Percentiles rank a stretch among this genome's conserved stretches.
phyloP scores from a whole-genome alignment of 129 eudicot species.

The Artemisia annua region DNA sequence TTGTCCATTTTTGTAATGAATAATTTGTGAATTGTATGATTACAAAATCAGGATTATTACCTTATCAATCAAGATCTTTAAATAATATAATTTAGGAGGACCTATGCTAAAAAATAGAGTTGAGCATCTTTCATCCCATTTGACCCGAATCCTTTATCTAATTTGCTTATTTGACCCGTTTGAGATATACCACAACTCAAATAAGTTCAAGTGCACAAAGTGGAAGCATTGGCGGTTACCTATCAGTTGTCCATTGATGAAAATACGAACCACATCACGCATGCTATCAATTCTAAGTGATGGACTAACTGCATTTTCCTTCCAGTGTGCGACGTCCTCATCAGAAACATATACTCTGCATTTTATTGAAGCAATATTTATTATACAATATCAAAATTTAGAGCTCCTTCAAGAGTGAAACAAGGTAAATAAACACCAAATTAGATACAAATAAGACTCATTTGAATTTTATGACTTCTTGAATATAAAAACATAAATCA shows the following conservation, averaged over 20 bases:
- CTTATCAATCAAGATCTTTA: no score
- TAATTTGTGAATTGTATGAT: no score
- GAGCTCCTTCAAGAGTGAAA: conserved; percentile 12
- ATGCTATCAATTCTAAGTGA: conserved; percentile 73
- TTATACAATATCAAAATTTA: neutral
- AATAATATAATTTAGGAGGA: no score
- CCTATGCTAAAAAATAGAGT: no score
- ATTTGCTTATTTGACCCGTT: neutral
- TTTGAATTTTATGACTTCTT: neutral
- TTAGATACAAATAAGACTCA: conserved; percentile 12
- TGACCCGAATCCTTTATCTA: no score
- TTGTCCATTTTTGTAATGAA: no score
- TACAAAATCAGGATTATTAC: no score
- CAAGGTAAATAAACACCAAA: conserved; percentile 5
- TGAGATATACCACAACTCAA: neutral
- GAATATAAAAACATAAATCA: neutral
- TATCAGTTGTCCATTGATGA: conserved; percentile 69
- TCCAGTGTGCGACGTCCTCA: conserved; percentile 69
- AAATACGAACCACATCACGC: conserved; percentile 87
- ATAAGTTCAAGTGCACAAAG: neutral
- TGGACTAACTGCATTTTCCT: conserved; percentile 60
- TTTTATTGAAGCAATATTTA: conserved; percentile 20
- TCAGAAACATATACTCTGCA: conserved; percentile 75
- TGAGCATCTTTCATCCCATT: no score
- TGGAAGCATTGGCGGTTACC: conserved; percentile 42